A percentile compares a stretch with the other conserved stretches of the same genome.
Conservation (phyloP, 805 yeast species). For the Novakomyces olei region DNA sequence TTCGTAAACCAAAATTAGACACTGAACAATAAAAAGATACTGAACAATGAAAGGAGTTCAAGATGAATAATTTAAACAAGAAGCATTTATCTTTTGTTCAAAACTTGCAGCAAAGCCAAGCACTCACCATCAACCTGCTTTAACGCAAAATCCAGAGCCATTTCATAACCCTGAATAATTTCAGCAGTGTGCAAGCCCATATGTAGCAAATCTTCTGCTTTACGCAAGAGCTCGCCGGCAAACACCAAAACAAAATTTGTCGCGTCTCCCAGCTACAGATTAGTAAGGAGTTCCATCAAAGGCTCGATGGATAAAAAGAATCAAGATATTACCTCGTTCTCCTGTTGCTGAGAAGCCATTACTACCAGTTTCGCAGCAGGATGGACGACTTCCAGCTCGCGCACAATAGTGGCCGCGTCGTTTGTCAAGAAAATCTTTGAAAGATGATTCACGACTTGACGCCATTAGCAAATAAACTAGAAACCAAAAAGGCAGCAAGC, state of each 20-base stretch:
- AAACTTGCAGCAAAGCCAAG: too few relatives aligned
- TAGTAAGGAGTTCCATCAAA: background rate
- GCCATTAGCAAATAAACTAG: background rate
- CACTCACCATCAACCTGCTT: slow-evolving; percentile 17
- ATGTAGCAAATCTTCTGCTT: slow-evolving; percentile 64
- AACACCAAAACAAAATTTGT: slow-evolving; percentile 76
- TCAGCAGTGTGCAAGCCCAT: slow-evolving; percentile 82
- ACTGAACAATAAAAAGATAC: background rate
- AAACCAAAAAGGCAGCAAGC: background rate
- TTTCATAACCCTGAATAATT: slow-evolving; percentile 73
- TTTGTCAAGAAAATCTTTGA: slow-evolving; percentile 76
- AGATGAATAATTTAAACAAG: too few relatives aligned
- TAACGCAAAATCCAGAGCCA: slow-evolving; percentile 60
- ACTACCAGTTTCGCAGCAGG: slow-evolving; percentile 92
- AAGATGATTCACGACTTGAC: slow-evolving; percentile 20
- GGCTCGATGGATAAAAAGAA: too few relatives aligned
- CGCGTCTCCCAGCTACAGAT: slow-evolving; percentile 60
- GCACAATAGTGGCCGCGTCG: slow-evolving; percentile 94
- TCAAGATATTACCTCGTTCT: slow-evolving; percentile 41
- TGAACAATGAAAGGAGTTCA: too few relatives aligned
- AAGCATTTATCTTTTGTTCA: too few relatives aligned
- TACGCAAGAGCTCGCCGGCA: slow-evolving; percentile 77
- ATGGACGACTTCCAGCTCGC: slow-evolving; percentile 82
- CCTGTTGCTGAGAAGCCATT: slow-evolving; percentile 95
- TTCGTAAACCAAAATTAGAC: background rate